Evolutionary conservation across 129 eudicot species (phyloP).

Genomic region (Flaveria ramosissima): DNA sequence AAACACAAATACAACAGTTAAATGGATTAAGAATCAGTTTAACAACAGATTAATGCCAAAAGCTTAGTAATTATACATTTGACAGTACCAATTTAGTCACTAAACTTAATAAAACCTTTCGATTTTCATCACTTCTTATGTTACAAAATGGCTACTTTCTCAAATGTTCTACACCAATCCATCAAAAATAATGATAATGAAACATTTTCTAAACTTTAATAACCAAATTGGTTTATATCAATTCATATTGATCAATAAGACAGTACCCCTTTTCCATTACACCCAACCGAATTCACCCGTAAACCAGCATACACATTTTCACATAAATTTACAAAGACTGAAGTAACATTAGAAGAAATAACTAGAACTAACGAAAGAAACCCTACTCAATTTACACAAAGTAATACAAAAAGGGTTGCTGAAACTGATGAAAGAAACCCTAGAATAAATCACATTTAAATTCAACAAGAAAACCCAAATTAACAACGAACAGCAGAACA

Average conservation of each 20-base stretch:
- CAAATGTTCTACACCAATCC: neutral
- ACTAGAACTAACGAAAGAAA: neutral
- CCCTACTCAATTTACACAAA: neutral
- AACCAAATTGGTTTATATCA: neutral
- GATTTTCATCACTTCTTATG: neutral
- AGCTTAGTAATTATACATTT: neutral
- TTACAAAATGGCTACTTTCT: neutral
- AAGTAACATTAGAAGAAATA: neutral
- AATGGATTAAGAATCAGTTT: neutral
- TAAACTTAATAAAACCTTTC: neutral
- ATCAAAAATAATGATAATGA: neutral
- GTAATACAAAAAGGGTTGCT: neutral
- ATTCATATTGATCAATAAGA: neutral
- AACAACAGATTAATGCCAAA: neutral
- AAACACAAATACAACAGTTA: neutral
- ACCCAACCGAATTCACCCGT: neutral
- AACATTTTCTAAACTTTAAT: neutral
- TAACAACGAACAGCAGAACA: neutral
- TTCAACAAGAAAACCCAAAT: neutral
- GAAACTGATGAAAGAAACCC: neutral
- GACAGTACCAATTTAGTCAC: neutral
- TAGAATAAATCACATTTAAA: neutral
- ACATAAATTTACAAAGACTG: neutral
- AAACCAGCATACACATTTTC: neutral
- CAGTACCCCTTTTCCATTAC: neutral